Evolutionary conservation across 2,329 filamentous ascomycete species (phyloP).

Genomic region (Byssoonygena ceratinophila): DNA sequence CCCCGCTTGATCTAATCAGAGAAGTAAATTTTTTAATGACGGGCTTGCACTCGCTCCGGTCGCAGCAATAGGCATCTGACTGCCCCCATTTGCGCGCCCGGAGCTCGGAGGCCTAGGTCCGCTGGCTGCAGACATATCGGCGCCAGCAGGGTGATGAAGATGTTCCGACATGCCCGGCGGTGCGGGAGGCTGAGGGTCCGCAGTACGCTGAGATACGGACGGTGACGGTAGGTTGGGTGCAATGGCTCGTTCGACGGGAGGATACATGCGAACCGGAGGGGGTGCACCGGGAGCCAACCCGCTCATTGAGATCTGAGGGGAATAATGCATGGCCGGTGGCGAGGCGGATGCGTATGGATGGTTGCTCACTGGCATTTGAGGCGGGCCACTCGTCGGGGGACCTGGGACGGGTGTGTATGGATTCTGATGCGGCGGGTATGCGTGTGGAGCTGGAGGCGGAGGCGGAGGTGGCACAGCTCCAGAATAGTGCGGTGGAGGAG

Average conservation of each 20-base stretch:
- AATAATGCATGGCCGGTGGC: conserved; percentile 31
- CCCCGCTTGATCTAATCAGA: conserved; percentile 30
- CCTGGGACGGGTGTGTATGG: neutral
- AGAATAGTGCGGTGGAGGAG: conserved; percentile 28
- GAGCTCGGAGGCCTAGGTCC: conserved; percentile 23
- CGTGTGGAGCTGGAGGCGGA: conserved; percentile 25
- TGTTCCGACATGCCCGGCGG: conserved; percentile 20
- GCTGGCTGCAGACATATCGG: neutral
- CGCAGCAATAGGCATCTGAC: conserved; percentile 17
- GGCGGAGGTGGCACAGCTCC: conserved; percentile 24
- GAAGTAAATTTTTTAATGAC: conserved; percentile 62
- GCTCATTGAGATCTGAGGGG: conserved; percentile 28
- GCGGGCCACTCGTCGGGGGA: neutral
- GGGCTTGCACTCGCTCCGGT: conserved; percentile 66
- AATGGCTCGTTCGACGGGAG: conserved; percentile 30
- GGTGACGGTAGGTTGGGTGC: conserved; percentile 29
- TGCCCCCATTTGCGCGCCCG: conserved; percentile 19
- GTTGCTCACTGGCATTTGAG: conserved; percentile 13
- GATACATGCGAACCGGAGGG: conserved; percentile 28
- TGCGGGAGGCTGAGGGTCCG: conserved; percentile 28
- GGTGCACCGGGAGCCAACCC: conserved; percentile 27
- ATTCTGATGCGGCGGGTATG: conserved; percentile 8
- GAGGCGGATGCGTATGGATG: conserved; percentile 32
- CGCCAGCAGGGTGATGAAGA: conserved; percentile 1
- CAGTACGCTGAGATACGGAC: conserved; percentile 26